phyloP scores from a whole-genome alignment of 1,284 basidiomycete species.

The Ganoderma lingzhi region DNA sequence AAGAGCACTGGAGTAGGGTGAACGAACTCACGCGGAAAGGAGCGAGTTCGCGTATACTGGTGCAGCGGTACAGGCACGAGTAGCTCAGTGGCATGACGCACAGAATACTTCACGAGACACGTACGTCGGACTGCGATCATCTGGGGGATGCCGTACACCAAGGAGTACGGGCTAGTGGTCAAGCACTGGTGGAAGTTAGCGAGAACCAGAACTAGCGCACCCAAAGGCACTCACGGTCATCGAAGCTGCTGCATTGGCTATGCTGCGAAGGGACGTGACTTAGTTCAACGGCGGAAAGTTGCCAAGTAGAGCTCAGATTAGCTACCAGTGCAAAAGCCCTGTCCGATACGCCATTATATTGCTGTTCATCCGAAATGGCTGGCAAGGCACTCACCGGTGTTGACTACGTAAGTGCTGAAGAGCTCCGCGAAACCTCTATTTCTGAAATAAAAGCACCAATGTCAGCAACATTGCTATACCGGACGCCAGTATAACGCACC shows the following conservation, averaged over 20 bases:
- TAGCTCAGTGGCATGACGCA: neutral
- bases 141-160: neutral
- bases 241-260: neutral
- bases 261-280: neutral
- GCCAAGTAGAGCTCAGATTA: too few species aligned
- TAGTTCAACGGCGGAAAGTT: neutral
- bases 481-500: neutral
- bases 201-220: neutral
- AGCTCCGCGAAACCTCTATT: neutral
- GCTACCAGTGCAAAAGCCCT: slow-evolving; percentile 1
- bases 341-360: too few species aligned
- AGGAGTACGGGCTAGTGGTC: neutral
- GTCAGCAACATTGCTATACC: neutral
- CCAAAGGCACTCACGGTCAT: neutral
- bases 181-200: neutral
- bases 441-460: neutral
- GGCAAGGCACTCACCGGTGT: neutral
- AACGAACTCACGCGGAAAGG: neutral
- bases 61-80: too few species aligned
- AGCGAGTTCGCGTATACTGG: slow-evolving; percentile 3
- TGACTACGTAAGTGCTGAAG: neutral
- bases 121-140: neutral
- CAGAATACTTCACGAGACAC: neutral
- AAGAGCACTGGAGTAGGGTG: too few species aligned
- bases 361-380: too few species aligned